phyloP scores from a whole-genome alignment of 495 filamentous ascomycete species.

The Penicillium manginii region DNA sequence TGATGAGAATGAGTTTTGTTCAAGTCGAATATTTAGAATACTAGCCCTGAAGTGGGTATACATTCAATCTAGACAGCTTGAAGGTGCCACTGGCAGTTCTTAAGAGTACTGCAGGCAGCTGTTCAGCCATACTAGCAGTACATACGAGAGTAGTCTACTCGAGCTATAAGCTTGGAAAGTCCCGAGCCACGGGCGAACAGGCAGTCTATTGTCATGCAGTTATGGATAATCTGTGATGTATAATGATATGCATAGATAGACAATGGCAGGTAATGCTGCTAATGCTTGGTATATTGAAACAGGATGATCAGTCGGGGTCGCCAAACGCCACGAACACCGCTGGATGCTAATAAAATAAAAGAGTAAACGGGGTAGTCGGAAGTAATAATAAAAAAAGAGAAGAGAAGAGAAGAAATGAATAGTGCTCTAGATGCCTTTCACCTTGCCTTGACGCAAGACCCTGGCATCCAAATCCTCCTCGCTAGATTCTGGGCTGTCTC shows the following conservation, averaged over 20 bases:
- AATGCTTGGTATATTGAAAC: conserved; percentile 19
- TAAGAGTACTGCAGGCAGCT: too few relatives aligned
- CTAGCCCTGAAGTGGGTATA: too few relatives aligned
- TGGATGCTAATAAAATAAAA: conserved; percentile 19
- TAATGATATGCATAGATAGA: conserved; percentile 6
- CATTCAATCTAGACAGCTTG: too few relatives aligned
- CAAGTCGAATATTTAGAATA: conserved; percentile 4
- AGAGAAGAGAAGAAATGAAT: conserved; percentile 11
- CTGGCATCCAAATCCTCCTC: conserved; percentile 30
- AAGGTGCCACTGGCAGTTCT: too few relatives aligned
- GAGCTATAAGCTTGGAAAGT: too few relatives aligned
- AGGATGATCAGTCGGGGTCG: conserved; percentile 13
- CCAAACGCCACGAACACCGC: conserved; percentile 24
- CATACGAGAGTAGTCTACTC: too few relatives aligned
- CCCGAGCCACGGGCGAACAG: not conserved
- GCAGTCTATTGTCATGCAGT: conserved; percentile 4
- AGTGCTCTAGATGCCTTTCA: conserved; percentile 36
- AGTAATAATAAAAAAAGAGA: conserved; percentile 14
- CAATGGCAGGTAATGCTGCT: conserved; percentile 7
- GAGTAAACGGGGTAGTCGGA: not conserved
- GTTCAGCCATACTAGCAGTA: too few relatives aligned
- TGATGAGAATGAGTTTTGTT: not conserved
- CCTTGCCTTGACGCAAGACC: conserved; percentile 29
- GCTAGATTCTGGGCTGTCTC: conserved; percentile 33
- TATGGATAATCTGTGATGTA: not conserved